phyloP scores from a whole-genome alignment of 2,329 filamentous ascomycete genomes.

The Colletotrichum paranaense region DNA sequence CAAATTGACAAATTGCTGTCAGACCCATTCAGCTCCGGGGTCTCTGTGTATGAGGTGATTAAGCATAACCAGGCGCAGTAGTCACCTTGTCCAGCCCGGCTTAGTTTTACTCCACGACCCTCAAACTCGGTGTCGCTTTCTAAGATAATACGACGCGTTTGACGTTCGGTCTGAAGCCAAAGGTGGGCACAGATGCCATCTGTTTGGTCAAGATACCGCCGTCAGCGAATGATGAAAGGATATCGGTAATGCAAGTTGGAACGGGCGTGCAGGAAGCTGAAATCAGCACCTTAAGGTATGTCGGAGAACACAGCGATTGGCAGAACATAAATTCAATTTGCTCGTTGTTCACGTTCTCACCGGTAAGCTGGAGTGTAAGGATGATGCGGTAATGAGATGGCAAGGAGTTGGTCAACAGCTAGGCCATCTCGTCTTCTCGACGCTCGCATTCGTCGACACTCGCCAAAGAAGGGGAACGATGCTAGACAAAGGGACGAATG shows the following conservation, averaged over 20 bases:
- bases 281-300: constrained; percentile 2
- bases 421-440: constrained; percentile 16
- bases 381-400: neutral
- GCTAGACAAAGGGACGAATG: constrained; percentile 3
- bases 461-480: neutral
- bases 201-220: neutral
- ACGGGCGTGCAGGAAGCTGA: constrained; percentile 2
- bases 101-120: neutral
- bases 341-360: neutral
- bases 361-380: neutral
- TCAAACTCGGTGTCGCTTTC: neutral
- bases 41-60: neutral
- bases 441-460: constrained; percentile 14
- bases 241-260: neutral
- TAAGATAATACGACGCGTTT: neutral
- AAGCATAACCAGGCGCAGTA: neutral
- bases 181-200: neutral
- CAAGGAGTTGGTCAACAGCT: neutral
- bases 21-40: neutral
- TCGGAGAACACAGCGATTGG: neutral
- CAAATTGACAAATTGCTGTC: neutral
- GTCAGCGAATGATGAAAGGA: neutral
- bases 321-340: neutral
- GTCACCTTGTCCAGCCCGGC: neutral
- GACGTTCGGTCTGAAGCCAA: neutral